A percentile compares a stretch with the other conserved stretches of the same genome.
These are phyloP conservation scores for Chlamydomonas asymmetrica DNA, from an alignment of 139 green algal genomes.

Conservation along the genomic window DNA sequence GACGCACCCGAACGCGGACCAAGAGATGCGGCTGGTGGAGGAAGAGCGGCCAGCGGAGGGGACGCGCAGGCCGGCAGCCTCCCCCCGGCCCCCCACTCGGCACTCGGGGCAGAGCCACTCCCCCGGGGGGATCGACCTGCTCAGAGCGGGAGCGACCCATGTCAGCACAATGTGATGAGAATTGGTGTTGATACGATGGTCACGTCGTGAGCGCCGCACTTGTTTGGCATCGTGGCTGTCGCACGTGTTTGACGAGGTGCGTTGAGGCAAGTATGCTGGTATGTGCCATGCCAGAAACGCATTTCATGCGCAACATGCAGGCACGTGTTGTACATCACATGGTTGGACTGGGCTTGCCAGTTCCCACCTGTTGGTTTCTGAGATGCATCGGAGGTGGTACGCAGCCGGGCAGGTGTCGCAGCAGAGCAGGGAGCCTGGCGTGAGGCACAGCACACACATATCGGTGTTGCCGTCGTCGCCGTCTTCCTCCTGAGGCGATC, in stretches of 20 bases:
- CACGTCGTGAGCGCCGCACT: no score
- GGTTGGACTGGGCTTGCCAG: no score
- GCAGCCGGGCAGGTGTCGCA: conserved; percentile 90
- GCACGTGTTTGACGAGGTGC: no score
- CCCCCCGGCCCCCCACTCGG: conserved; percentile 51
- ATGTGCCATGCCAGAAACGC: no score
- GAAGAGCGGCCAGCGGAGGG: conserved; percentile 1
- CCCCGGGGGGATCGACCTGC: conserved; percentile 47
- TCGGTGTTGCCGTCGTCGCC: conserved; percentile 61
- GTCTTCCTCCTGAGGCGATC: background rate
- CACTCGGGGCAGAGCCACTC: conserved; percentile 79
- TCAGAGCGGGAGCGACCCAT: no score
- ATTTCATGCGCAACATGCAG: no score
- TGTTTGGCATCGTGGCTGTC: no score
- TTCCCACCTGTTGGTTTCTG: no score
- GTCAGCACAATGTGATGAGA: no score
- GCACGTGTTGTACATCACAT: no score
- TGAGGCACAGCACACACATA: conserved; percentile 77
- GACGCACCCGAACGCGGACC: conserved; percentile 24
- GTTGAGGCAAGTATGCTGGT: no score
- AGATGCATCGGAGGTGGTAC: conserved; percentile 85
- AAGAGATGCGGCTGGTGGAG: background rate
- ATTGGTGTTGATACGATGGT: no score
- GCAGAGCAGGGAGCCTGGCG: conserved; percentile 83
- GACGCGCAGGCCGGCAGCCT: conserved; percentile 38